A percentile compares a stretch with the other conserved stretches of the same genome.
These are phyloP conservation scores for Rubroboletus satanas DNA, from an alignment of 768 basidiomycete genomes.

Conservation along the genomic window DNA sequence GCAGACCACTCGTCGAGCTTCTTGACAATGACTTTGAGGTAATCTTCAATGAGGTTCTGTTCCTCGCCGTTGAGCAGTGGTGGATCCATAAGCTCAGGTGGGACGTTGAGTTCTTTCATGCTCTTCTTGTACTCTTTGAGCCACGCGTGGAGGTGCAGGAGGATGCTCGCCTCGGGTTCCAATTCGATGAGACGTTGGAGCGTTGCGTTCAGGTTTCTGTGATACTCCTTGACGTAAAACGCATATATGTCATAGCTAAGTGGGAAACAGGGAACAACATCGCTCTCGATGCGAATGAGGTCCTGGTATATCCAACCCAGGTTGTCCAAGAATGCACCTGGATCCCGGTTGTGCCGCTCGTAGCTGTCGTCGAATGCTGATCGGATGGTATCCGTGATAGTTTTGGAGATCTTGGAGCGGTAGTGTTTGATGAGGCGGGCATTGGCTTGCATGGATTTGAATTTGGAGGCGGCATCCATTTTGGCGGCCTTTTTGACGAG, in stretches of 20 bases:
- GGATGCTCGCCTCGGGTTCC: constrained; percentile 82
- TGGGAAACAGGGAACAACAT: constrained; percentile 89
- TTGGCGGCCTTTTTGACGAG: constrained; percentile 94
- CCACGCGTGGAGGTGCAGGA: constrained; percentile 88
- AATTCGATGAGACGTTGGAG: constrained; percentile 66
- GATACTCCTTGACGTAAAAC: constrained; percentile 83
- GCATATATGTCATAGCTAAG: constrained; percentile 86
- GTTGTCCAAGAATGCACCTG: constrained; percentile 69
- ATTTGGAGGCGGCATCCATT: constrained; percentile 88
- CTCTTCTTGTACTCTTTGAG: constrained; percentile 92
- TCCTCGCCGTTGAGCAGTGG: constrained; percentile 94
- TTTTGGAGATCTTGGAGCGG: constrained; percentile 80
- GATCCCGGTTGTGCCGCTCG: constrained; percentile 56
- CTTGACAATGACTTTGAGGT: constrained; percentile 85
- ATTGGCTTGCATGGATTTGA: constrained; percentile 89
- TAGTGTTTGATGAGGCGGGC: constrained; percentile 95
- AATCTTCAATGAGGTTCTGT: constrained; percentile 90
- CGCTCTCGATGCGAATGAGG: constrained; percentile 85
- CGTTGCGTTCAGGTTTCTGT: constrained; percentile 73
- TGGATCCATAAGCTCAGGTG: constrained; percentile 78
- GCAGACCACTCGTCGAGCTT: constrained; percentile 97
- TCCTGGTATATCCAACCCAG: constrained; percentile 94
- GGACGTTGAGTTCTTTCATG: constrained; percentile 90
- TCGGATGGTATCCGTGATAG: constrained; percentile 74
- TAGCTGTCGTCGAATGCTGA: constrained; percentile 67